phyloP scores from a whole-genome alignment of 202 grass and related monocot genomes.

The Carex sylvatica region DNA sequence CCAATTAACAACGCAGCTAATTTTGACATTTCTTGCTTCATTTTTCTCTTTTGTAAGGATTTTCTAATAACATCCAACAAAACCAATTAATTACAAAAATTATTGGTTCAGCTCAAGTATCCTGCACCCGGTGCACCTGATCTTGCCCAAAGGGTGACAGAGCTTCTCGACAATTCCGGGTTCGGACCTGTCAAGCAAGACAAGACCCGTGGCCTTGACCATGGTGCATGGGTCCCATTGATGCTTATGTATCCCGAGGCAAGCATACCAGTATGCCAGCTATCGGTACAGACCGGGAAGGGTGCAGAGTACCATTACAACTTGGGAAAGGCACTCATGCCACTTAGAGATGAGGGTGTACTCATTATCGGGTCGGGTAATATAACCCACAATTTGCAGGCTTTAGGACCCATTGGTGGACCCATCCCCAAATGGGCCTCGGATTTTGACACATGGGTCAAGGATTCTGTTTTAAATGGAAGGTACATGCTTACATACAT shows the following conservation, averaged over 20 bases:
- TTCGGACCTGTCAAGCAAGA: slow-evolving; percentile 61
- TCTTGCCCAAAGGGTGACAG: slow-evolving; percentile 50
- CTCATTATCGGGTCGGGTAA: slow-evolving; percentile 79
- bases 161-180: slow-evolving; percentile 56
- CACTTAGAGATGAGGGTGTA: slow-evolving; percentile 53
- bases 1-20: too few relatives aligned
- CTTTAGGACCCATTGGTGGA: slow-evolving; percentile 15
- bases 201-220: slow-evolving; percentile 63
- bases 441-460: slow-evolving; percentile 77
- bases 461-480: slow-evolving; percentile 54
- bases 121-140: slow-evolving; percentile 66
- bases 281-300: slow-evolving; percentile 60
- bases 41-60: too few relatives aligned
- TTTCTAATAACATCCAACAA: too few relatives aligned
- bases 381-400: slow-evolving; percentile 68
- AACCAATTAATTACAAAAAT: too few relatives aligned
- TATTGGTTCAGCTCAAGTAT: slow-evolving; percentile 57
- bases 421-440: slow-evolving; percentile 45
- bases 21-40: too few relatives aligned
- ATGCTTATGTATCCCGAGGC: slow-evolving; percentile 87
- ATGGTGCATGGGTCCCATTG: slow-evolving; percentile 75
- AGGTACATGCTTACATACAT: slow-evolving; percentile 30
- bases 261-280: slow-evolving; percentile 73
- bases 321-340: slow-evolving; percentile 49
- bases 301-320: slow-evolving; percentile 69